Conservation (phyloP, 345 rosid genomes). For the Heritiera littoralis region DNA sequence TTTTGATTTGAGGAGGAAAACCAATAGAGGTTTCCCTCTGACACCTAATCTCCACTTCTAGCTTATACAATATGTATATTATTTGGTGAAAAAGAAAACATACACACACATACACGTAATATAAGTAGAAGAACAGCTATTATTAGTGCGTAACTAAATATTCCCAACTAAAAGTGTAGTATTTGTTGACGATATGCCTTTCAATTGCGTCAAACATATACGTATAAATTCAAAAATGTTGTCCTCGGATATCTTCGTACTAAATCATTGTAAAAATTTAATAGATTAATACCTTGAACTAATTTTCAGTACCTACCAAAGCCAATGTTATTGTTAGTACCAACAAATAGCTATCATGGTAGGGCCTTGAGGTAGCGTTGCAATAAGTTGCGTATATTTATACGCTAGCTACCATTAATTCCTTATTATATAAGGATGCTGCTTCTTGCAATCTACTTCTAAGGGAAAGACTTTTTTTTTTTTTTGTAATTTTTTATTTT, state of each 20-base stretch:
- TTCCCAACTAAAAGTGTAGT: not conserved
- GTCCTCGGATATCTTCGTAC: not conserved
- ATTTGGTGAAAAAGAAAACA: not conserved
- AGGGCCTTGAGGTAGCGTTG: slow-evolving; percentile 22
- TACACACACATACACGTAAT: not conserved
- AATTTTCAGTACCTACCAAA: slow-evolving; percentile 15
- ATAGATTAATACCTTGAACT: not conserved
- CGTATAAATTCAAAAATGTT: not conserved
- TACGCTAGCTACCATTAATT: slow-evolving; percentile 9
- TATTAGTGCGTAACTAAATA: not conserved
- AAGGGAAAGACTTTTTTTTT: not conserved
- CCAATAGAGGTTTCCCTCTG: not conserved
- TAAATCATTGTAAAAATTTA: not conserved
- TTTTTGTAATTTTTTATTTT: not conserved
- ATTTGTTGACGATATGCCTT: not conserved
- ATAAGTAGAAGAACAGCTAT: not conserved
- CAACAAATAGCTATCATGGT: slow-evolving; percentile 26
- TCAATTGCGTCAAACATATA: not conserved
- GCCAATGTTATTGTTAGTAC: slow-evolving; percentile 21
- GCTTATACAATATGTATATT: not conserved
- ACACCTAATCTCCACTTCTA: not conserved
- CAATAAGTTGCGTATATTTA: slow-evolving; percentile 12
- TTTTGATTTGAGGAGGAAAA: not conserved
- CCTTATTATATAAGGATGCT: slow-evolving; percentile 12
- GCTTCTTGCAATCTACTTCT: slow-evolving; percentile 2